A percentile compares a stretch with the other conserved stretches of the same genome.
Conservation (phyloP, 2,329 filamentous ascomycete genomes). For the Chrysosporium queenslandicum region DNA sequence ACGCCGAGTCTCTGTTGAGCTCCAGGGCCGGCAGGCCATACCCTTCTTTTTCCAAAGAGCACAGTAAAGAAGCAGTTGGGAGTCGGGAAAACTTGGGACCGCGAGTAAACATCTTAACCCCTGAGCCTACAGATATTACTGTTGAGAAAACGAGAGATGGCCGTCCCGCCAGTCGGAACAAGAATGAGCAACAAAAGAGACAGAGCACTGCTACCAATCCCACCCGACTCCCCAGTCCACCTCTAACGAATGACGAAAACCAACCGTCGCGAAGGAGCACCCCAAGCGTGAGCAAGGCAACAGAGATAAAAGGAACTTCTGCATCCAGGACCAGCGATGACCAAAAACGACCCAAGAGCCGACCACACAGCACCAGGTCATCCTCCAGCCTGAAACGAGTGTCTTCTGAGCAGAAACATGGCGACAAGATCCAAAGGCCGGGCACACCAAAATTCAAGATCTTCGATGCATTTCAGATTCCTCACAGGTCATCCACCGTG, state of each 20-base stretch:
- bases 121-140: slow-evolving; percentile 59
- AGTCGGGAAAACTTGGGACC: slow-evolving; percentile 45
- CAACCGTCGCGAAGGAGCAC: slow-evolving; percentile 28
- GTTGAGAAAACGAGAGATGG: slow-evolving; percentile 24
- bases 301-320: slow-evolving; percentile 25
- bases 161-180: slow-evolving; percentile 9
- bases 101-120: slow-evolving; percentile 46
- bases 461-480: slow-evolving; percentile 27
- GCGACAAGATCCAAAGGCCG: slow-evolving; percentile 29
- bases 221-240: slow-evolving; percentile 39
- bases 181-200: slow-evolving; percentile 19
- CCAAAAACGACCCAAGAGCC: slow-evolving; percentile 30
- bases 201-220: slow-evolving; percentile 19
- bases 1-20: slow-evolving; percentile 31
- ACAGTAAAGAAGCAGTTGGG: slow-evolving; percentile 76
- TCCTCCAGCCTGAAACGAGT: slow-evolving; percentile 34
- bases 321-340: slow-evolving; percentile 19
- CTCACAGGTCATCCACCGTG: slow-evolving; percentile 29
- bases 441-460: slow-evolving; percentile 33
- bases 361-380: slow-evolving; percentile 32
- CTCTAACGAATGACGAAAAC: slow-evolving; percentile 37
- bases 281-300: slow-evolving; percentile 23
- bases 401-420: slow-evolving; percentile 28
- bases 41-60: slow-evolving; percentile 75
- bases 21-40: slow-evolving; percentile 55